A percentile compares a stretch with the other conserved stretches of the same genome.
These are phyloP conservation scores for Umbelopsis vinacea DNA, from an alignment of 192 early-diverging fungal genomes.

Conservation along the genomic window DNA sequence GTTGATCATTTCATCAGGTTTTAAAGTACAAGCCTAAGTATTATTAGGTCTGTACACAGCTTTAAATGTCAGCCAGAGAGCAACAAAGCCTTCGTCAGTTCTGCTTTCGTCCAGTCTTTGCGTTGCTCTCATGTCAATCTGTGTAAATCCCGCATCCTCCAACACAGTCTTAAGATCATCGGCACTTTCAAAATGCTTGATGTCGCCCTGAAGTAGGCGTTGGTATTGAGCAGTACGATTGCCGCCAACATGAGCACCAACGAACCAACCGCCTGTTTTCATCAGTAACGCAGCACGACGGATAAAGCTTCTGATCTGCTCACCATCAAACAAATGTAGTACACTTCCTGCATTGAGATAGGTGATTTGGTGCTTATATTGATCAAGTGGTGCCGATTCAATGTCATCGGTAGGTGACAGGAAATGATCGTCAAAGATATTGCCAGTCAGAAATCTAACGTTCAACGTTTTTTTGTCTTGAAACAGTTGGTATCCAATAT, in stretches of 20 bases:
- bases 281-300: conserved; percentile 14
- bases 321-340: conserved; percentile 30
- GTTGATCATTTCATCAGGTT: neutral
- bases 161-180: neutral
- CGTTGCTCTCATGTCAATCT: neutral
- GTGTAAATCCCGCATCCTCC: neutral
- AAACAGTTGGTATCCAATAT: conserved; percentile 28
- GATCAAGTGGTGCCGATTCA: neutral
- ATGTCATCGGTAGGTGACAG: neutral
- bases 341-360: conserved; percentile 32
- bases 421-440: conserved; percentile 26
- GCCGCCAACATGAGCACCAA: conserved; percentile 26
- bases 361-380: neutral
- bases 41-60: neutral
- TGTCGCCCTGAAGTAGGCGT: neutral
- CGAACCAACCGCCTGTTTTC: conserved; percentile 26
- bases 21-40: neutral
- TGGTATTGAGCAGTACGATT: conserved; percentile 3
- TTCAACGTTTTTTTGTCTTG: conserved; percentile 21
- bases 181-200: conserved; percentile 1
- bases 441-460: conserved; percentile 24
- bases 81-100: conserved; percentile 2
- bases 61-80: conserved; percentile 1
- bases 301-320: conserved; percentile 12
- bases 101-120: neutral